These are phyloP conservation scores for Pseudogymnoascus sp. DNA, from an alignment of 2,329 filamentous ascomycete genomes.

Conservation along the genomic window DNA sequence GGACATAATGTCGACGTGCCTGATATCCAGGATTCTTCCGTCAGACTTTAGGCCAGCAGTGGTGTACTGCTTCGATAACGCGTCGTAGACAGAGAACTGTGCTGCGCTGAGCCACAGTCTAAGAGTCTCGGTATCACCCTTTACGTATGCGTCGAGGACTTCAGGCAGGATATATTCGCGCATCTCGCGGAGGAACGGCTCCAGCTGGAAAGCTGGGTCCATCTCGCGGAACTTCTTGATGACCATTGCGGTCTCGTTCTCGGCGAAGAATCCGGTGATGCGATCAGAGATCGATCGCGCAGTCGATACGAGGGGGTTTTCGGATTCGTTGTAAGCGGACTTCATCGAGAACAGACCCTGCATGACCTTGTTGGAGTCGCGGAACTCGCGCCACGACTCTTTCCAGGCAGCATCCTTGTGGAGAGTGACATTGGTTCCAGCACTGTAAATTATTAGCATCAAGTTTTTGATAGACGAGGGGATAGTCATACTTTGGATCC, in stretches of 20 bases:
- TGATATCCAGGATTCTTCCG: conserved; percentile 88
- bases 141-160: conserved; percentile 95
- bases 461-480: conserved; percentile 9
- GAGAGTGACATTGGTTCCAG: conserved; percentile 85
- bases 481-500: conserved; percentile 69
- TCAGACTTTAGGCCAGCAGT: conserved; percentile 89
- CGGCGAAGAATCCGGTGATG: conserved; percentile 91
- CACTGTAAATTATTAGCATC: conserved; percentile 48
- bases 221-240: conserved; percentile 97
- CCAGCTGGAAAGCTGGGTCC: conserved; percentile 89
- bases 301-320: conserved; percentile 89
- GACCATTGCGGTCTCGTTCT: conserved; percentile 95
- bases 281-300: conserved; percentile 86
- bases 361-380: conserved; percentile 79
- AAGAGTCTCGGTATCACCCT: conserved; percentile 82
- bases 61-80: conserved; percentile 93
- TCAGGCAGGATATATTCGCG: conserved; percentile 97
- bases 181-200: conserved; percentile 90
- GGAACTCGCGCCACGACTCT: conserved; percentile 95
- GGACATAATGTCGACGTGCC: conserved; percentile 80
- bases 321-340: conserved; percentile 86
- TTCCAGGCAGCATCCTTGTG: conserved; percentile 98
- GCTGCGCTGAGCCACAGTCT: conserved; percentile 95
- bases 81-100: conserved; percentile 93
- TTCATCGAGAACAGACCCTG: conserved; percentile 83